Percentiles rank a stretch among this genome's conserved stretches.
phyloP scores from a whole-genome alignment of 108 stramenopile genomes.

The Aurantiochytrium sp. region DNA sequence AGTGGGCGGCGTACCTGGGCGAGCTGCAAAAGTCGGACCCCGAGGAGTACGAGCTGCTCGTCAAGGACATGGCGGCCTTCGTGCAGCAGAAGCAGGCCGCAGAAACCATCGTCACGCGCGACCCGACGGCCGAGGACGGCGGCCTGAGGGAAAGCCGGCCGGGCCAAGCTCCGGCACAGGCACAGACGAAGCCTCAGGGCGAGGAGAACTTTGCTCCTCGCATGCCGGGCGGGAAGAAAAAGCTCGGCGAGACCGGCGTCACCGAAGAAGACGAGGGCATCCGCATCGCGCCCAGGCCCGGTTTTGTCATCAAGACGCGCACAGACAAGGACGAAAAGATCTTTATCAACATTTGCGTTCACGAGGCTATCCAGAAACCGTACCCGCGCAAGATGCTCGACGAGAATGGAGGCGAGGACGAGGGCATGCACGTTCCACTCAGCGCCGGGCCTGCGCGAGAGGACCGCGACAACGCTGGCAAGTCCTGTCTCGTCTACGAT shows the following conservation, averaged over 20 bases:
- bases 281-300: constrained; percentile 17
- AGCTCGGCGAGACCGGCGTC: neutral
- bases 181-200: too few relatives aligned
- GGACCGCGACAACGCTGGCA: constrained; percentile 36
- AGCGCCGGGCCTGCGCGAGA: constrained; percentile 43
- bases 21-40: constrained; percentile 42
- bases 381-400: constrained; percentile 39
- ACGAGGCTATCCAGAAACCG: constrained; percentile 38
- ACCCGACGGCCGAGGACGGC: neutral
- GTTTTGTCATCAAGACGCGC: constrained; percentile 37
- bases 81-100: constrained; percentile 4
- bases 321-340: constrained; percentile 32
- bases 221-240: neutral
- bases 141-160: too few relatives aligned
- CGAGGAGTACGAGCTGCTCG: constrained; percentile 35
- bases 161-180: too few relatives aligned
- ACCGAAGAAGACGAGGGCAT: constrained; percentile 13
- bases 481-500: constrained; percentile 21
- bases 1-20: constrained; percentile 26
- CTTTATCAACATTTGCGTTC: constrained; percentile 53
- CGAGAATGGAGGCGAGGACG: constrained; percentile 51
- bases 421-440: constrained; percentile 55
- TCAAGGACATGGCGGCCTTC: constrained; percentile 21
- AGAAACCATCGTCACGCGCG: neutral
- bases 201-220: neutral